phyloP scores from a whole-genome alignment of 306 rosid genomes.

The Vicia sativa region DNA sequence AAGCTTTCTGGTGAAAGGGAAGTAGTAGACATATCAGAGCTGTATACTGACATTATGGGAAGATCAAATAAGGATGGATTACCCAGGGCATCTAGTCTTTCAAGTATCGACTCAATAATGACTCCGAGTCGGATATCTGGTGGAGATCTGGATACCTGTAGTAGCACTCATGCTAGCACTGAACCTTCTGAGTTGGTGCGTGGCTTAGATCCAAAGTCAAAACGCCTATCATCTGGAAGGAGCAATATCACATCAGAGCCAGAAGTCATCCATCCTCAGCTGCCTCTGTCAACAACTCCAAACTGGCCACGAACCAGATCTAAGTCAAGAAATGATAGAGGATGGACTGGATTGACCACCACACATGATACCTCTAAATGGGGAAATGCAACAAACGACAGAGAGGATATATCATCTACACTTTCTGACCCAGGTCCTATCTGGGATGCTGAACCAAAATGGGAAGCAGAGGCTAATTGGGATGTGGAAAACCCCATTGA shows the following conservation, averaged over 20 bases:
- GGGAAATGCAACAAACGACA: conserved; percentile 79
- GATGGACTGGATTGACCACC: conserved; percentile 87
- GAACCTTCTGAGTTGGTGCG: conserved; percentile 99
- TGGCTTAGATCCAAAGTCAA: conserved; percentile 90
- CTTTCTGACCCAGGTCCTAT: conserved; percentile 99
- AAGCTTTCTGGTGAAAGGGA: conserved; percentile 61
- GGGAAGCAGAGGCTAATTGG: conserved; percentile 91
- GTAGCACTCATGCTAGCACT: conserved; percentile 78
- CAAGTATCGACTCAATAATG: conserved; percentile 98
- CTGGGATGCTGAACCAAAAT: conserved; percentile 98
- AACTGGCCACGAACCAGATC: conserved; percentile 99
- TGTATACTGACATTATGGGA: conserved; percentile 80
- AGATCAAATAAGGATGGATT: conserved; percentile 87
- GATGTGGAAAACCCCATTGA: conserved; percentile 87
- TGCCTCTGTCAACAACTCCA: conserved; percentile 91
- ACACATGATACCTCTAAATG: conserved; percentile 82
- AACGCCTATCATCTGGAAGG: conserved; percentile 85
- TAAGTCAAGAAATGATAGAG: conserved; percentile 88
- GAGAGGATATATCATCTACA: conserved; percentile 96
- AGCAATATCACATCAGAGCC: conserved; percentile 82
- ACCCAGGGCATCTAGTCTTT: conserved; percentile 97
- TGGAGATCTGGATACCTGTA: conserved; percentile 79
- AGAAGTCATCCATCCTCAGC: conserved; percentile 91
- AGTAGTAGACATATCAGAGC: conserved; percentile 84
- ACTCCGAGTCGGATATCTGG: conserved; percentile 95